A percentile compares a stretch with the other conserved stretches of the same genome.
These are phyloP conservation scores for Rhodotorula sp. DNA, from an alignment of 1,284 basidiomycete species.

Conservation along the genomic window DNA sequence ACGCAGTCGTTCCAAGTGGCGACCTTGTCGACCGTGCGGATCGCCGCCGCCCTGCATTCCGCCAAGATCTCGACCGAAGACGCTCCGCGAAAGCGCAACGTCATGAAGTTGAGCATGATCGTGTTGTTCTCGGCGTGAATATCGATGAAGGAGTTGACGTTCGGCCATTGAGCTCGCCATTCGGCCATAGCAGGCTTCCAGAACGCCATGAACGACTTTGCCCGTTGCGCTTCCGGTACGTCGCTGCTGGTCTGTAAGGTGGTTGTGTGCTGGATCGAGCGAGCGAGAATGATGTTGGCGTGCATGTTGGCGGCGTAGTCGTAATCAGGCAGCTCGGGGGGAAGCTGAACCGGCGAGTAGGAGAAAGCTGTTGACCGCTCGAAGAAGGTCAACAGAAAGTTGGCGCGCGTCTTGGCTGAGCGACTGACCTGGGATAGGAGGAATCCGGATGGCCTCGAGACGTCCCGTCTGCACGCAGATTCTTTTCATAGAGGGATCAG, in stretches of 20 bases:
- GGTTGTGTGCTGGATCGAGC: background rate
- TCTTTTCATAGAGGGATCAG: background rate
- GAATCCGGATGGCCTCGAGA: constrained; percentile 6
- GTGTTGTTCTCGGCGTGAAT: constrained; percentile 20
- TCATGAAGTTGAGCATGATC: constrained; percentile 22
- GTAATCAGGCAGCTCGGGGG: constrained; percentile 12
- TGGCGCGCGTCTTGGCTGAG: too few relatives aligned
- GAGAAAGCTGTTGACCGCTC: too few relatives aligned
- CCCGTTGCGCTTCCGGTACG: background rate
- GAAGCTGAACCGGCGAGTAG: background rate
- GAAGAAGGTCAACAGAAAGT: background rate
- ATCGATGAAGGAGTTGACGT: constrained; percentile 16
- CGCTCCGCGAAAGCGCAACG: constrained; percentile 22
- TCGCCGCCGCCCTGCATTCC: constrained; percentile 17
- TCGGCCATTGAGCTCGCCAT: constrained; percentile 21
- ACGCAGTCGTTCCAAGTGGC: constrained; percentile 19
- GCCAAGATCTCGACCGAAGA: constrained; percentile 6
- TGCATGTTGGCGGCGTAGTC: constrained; percentile 17
- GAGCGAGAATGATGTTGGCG: constrained; percentile 4
- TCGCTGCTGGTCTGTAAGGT: too few relatives aligned
- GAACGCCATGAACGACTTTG: constrained; percentile 12
- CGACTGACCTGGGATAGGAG: background rate
- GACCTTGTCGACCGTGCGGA: constrained; percentile 14
- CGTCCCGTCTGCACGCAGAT: constrained; percentile 26
- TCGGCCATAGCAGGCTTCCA: constrained; percentile 19